Evolutionary conservation across 1,284 basidiomycete genomes (phyloP).

Genomic region (Gomphus sp.): DNA sequence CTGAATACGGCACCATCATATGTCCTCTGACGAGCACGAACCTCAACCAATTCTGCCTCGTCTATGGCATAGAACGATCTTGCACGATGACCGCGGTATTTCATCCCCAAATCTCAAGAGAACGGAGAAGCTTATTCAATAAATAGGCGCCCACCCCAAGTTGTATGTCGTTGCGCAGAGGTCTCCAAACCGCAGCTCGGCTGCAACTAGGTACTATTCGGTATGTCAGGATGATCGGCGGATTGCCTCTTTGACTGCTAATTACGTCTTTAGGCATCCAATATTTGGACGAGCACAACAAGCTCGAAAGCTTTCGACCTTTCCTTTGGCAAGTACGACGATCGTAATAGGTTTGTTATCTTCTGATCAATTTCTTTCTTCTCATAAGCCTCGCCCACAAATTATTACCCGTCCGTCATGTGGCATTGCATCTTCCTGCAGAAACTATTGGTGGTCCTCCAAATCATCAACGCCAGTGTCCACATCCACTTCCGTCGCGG

Average conservation of each 20-base stretch:
- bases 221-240: not conserved
- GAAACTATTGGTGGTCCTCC: conserved; percentile 8
- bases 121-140: not conserved
- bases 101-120: not conserved
- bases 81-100: conserved; percentile 48
- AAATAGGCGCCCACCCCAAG: not conserved
- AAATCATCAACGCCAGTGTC: not conserved
- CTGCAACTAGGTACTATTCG: not conserved
- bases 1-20: conserved; percentile 77
- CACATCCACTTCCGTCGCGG: not conserved
- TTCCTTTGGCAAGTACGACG: conserved; percentile 1
- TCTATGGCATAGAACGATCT: conserved; percentile 49
- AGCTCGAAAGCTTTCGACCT: not conserved
- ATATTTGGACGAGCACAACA: not conserved
- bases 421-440: not conserved
- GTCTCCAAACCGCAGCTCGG: not conserved
- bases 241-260: not conserved
- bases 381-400: not conserved
- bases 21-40: conserved; percentile 70
- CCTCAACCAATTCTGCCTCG: conserved; percentile 58
- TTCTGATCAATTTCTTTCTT: not conserved
- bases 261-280: not conserved
- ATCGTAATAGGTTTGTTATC: not conserved
- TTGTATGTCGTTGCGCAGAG: conserved; percentile 4
- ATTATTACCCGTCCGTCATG: not conserved